Evolutionary conservation across 2,329 filamentous ascomycete genomes (phyloP).

Genomic region (Aspergillus flavus): DNA sequence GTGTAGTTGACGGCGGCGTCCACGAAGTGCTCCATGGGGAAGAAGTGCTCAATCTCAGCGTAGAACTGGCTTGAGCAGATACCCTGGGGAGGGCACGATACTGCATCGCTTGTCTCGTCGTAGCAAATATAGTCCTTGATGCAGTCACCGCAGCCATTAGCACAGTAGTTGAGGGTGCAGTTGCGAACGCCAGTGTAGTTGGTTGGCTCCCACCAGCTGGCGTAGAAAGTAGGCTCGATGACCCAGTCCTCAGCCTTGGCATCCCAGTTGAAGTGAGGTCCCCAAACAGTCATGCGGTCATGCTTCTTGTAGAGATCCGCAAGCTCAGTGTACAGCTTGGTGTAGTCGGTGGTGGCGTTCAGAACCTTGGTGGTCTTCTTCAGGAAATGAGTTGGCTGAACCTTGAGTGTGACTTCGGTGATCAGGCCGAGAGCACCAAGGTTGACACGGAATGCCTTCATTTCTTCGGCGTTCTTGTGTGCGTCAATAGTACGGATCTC

Average conservation of each 20-base stretch:
- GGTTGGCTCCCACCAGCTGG: conserved; percentile 21
- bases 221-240: conserved; percentile 15
- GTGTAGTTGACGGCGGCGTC: conserved; percentile 20
- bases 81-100: conserved; percentile 18
- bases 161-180: conserved; percentile 25
- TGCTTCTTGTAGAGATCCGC: conserved; percentile 16
- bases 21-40: conserved; percentile 20
- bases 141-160: conserved; percentile 25
- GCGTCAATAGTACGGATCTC: conserved; percentile 17
- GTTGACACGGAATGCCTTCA: conserved; percentile 22
- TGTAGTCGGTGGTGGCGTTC: conserved; percentile 17
- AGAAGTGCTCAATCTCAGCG: conserved; percentile 26
- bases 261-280: conserved; percentile 23
- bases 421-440: conserved; percentile 26
- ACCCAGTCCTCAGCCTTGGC: conserved; percentile 11
- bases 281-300: conserved; percentile 21
- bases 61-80: conserved; percentile 22
- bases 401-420: conserved; percentile 22
- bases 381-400: conserved; percentile 11
- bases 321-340: conserved; percentile 16
- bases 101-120: conserved; percentile 21
- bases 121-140: conserved; percentile 25
- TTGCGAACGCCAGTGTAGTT: conserved; percentile 21
- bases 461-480: conserved; percentile 14
- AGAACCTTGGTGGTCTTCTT: conserved; percentile 8